phyloP scores from a whole-genome alignment of 2,329 filamentous ascomycete species.

The Alternaria alternata region DNA sequence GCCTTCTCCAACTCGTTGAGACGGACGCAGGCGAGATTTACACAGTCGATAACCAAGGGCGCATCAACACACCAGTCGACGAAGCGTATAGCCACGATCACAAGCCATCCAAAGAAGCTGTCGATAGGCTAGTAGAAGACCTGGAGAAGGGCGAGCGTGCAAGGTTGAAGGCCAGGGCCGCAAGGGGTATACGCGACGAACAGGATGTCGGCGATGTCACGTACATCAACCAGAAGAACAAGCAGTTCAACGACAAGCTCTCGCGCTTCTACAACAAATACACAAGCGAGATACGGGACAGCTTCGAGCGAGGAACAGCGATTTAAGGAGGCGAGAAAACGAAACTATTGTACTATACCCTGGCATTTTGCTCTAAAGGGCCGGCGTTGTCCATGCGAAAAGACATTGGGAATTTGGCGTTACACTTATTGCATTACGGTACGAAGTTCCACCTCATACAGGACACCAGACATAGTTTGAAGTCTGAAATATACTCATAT shows the following conservation, averaged over 20 bases:
- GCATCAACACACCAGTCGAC: constrained; percentile 89
- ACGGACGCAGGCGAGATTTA: constrained; percentile 89
- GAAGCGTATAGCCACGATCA: constrained; percentile 82
- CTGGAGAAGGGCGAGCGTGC: constrained; percentile 88
- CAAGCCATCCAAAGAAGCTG: constrained; percentile 83
- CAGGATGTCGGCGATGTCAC: constrained; percentile 87
- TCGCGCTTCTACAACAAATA: constrained; percentile 98
- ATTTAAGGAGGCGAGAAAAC: constrained; percentile 62
- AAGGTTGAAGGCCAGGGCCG: constrained; percentile 83
- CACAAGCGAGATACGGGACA: constrained; percentile 94
- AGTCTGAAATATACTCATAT: constrained; percentile 3
- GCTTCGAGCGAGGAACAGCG: constrained; percentile 96
- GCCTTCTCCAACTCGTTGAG: constrained; percentile 91
- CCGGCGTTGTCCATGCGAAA: constrained; percentile 11
- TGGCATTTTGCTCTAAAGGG: constrained; percentile 16
- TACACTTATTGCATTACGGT: not conserved
- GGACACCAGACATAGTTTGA: not conserved
- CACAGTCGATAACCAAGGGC: constrained; percentile 88
- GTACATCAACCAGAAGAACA: constrained; percentile 99
- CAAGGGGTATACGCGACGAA: constrained; percentile 75
- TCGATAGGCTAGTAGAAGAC: constrained; percentile 88
- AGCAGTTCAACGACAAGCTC: constrained; percentile 99
- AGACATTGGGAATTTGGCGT: constrained; percentile 6
- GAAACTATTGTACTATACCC: constrained; percentile 34
- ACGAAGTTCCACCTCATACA: not conserved